Evolutionary conservation across 371 early-diverging fungal species (phyloP), one percentile per base, ranked within the genome.

Genomic region (Mortierella sp.): DNA sequence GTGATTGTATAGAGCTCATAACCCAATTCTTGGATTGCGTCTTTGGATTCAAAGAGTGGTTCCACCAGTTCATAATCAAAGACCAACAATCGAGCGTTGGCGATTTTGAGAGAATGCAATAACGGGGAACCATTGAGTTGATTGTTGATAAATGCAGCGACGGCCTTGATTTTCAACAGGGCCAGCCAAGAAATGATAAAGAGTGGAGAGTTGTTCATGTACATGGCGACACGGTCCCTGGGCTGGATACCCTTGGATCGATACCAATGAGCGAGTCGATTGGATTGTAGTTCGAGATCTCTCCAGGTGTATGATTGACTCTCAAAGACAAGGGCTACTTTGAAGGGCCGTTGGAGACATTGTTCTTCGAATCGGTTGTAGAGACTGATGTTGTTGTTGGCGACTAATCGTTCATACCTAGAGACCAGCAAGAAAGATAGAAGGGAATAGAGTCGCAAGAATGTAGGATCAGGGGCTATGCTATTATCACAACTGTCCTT

Each of bases 171-270:
- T 19, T 60, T 60, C 6, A n/a, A 21, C 6, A 60, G 47, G 5
- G 61, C 61, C 4, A 60, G 47, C 16, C 43, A 43, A n/a, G 47
- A 15, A 43, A 60, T 45, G 61, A 60, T 19, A 37, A 37, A 60
- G 16, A 60, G 61, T 7, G 43, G 21, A 4, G 61, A 60, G 43
- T 60, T 60, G 43, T 4, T 37, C 61, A 60, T 60, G 26, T 43
- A 60, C 23, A 60, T 60, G 43, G 61, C 30, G 44, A 60, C 44
- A 26, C 23, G 25, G 47, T 60, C 61, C 47, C 6, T 37, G 26
- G 19, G 57, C 11, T 57, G 26, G 26, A 57, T 18, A 14, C 57
- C 57, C 21, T 57, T 26, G 43, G 57, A 57, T 21, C 7, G 26
- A 18, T n/a, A 26, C 57, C 26, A 37, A 9, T 37, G 37, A 9